Conservation (phyloP, 1,284 basidiomycete genomes). For the Microstroma glucosiphilum region DNA sequence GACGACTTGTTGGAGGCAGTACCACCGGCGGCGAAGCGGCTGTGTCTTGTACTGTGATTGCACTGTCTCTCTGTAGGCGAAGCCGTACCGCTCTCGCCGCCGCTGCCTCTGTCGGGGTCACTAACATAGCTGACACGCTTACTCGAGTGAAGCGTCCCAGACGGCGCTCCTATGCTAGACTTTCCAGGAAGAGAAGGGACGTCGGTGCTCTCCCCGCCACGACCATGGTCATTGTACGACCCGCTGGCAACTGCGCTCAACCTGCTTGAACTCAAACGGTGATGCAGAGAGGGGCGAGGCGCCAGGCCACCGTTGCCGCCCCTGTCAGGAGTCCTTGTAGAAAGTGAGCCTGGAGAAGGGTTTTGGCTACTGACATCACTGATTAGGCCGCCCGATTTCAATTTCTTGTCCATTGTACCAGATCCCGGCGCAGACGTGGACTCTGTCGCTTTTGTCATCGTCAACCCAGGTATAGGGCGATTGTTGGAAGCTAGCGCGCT, state of each 20-base stretch:
- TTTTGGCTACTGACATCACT: background rate
- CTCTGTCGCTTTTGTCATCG: constrained; percentile 10
- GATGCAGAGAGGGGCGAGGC: constrained; percentile 1
- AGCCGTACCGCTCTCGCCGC: background rate
- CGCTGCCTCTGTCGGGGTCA: background rate
- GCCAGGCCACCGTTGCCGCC: background rate
- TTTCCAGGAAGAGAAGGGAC: background rate
- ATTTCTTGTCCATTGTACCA: background rate
- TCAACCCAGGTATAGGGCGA: constrained; percentile 45
- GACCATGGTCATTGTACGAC: constrained; percentile 31
- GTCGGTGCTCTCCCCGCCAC: constrained; percentile 17
- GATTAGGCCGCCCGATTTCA: background rate
- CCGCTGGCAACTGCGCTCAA: constrained; percentile 27
- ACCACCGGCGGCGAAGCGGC: too few relatives aligned
- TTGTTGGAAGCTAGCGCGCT: background rate
- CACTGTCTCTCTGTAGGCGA: too few relatives aligned
- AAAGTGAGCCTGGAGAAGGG: background rate
- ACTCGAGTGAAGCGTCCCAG: background rate
- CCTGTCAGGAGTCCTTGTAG: background rate
- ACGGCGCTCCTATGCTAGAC: too few relatives aligned
- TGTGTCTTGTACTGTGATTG: too few relatives aligned
- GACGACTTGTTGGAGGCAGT: too few relatives aligned
- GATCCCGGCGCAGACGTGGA: background rate
- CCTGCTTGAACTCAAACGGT: constrained; percentile 8
- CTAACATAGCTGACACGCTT: constrained; percentile 7